Evolutionary conservation across 176 grass and related monocot genomes (phyloP), one percentile per base, ranked within the genome.

Genomic region (Aegilops sharonensis): DNA sequence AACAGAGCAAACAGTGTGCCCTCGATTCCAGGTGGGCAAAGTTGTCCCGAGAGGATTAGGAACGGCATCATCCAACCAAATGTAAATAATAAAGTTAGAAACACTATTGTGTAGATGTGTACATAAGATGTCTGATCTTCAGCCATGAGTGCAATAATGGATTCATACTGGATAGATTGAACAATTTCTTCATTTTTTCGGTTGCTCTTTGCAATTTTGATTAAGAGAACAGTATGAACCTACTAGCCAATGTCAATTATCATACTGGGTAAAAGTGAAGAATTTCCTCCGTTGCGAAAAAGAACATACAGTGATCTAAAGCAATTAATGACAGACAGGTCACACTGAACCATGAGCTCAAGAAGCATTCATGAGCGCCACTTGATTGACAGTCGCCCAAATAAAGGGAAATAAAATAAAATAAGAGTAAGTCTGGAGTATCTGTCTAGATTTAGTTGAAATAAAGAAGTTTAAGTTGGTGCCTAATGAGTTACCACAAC

Each of bases 61-160:
- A 39, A 39, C 37, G 37, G 37, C 37, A 39, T 39, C 37, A 39
- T 39, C 37, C 37, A 8, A 8, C 37, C 37, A 8, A 39, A 39
- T 39, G 17, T 88, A 73, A 91, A 83, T 11, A 79, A 56, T 87
- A 13, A 62, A 9, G 56, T 88, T 50, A 90, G 81, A 81, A 61
- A n/a, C 21, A 37, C 64, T 77, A 61, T 52, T 47, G 18, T 47
- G 39, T 77, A 64, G 50, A 76, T 34, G 21, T 36, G 29, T 34
- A 31, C 17, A 42, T 25, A 63, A 31, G 14, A 31, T 84, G n/a
- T 72, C 35, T 31, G 23, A 84, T 47, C 7, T 18, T 80, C 25
- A 66, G 17, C 13, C 60, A 80, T 80, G 9, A 11, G 4, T 65
- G 30, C 27, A 5, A 71, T 71, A 71, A 10, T 69, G 32, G 15